Evolutionary conservation across 129 eudicot species (phyloP).

Genomic region (Chrysanthemum lavandulifolium): DNA sequence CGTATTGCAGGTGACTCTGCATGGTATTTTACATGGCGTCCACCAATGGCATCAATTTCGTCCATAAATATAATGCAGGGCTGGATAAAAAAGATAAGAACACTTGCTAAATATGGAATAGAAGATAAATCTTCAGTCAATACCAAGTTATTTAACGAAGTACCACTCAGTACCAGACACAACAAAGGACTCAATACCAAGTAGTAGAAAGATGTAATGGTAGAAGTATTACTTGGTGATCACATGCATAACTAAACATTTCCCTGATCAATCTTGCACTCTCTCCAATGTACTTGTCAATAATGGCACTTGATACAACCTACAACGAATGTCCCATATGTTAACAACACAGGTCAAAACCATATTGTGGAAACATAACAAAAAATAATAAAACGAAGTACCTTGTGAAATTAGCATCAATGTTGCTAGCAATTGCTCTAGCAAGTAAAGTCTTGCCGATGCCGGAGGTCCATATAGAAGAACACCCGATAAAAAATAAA

Average conservation of each 20-base stretch:
- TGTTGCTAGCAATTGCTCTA: constrained; percentile 98
- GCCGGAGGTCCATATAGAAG: constrained; percentile 99
- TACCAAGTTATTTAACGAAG: neutral
- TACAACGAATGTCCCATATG: constrained; percentile 24
- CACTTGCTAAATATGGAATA: neutral
- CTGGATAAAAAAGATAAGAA: constrained; percentile 29
- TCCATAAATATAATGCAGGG: constrained; percentile 97
- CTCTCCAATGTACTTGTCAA: constrained; percentile 96
- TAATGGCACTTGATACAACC: constrained; percentile 99
- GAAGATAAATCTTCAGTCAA: neutral
- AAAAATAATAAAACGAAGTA: constrained; percentile 11
- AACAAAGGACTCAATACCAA: neutral
- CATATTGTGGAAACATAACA: neutral
- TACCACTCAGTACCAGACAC: neutral
- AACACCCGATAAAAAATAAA: constrained; percentile 65
- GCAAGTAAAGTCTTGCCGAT: constrained; percentile 95
- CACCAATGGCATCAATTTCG: constrained; percentile 97
- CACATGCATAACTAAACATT: constrained; percentile 96
- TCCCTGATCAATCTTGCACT: constrained; percentile 97
- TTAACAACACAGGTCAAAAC: neutral
- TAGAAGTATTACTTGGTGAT: constrained; percentile 74
- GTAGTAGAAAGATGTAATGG: constrained; percentile 18
- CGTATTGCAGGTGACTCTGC: too few relatives aligned
- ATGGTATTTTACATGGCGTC: too few relatives aligned
- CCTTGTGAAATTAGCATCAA: constrained; percentile 97